Evolutionary conservation across 2,329 filamentous ascomycete genomes (phyloP), one percentile per base, ranked within the genome.

Genomic region (Cadophora sp.): DNA sequence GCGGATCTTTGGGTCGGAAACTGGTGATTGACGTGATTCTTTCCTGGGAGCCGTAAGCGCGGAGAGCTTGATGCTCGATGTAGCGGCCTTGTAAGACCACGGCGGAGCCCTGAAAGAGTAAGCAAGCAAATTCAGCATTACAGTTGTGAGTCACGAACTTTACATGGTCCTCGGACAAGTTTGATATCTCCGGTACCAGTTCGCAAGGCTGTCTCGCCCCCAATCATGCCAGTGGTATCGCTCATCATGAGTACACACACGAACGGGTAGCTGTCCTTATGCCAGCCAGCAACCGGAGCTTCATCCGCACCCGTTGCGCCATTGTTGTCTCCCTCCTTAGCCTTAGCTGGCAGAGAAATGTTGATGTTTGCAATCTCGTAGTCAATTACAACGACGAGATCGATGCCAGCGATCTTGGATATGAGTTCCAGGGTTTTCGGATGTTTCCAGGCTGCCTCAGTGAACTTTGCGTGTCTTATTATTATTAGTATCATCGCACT

Each of bases 221-320:
- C 40, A 5, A 48, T 50, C 40, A 62, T 62, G 2, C 43, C 34
- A 5, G 59, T 50, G 4, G 40, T 50, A 50, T 62, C 59, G 22
- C 59, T 62, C 40, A 62, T 43, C 59, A 62, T 62, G 43, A 62
- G 59, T 12, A 62, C 40, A 14, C 59, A 62, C 12, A 48, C 59
- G 19, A 46, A 62, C 16, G 40, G 59, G 31, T 62, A 62, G 59
- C 43, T 48, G n/a, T 62, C 59, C 31, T 48, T 43, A 16, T 62
- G 59, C 59, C 59, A 62, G 1, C 59, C 59, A n/a, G 16, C 51
- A 12, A 62, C 59, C n/a, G 59, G 40, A 19, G 22, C 14, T 31
- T 55, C 51, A 3, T 55, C 27, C 5, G 5, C 12, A 26, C 1
- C 3, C 1, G 51, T 55, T 12, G 7, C 16, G 5, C 9, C 14